These are phyloP conservation scores for Serendipita sp. DNA, from an alignment of 768 basidiomycete genomes.

Conservation along the genomic window DNA sequence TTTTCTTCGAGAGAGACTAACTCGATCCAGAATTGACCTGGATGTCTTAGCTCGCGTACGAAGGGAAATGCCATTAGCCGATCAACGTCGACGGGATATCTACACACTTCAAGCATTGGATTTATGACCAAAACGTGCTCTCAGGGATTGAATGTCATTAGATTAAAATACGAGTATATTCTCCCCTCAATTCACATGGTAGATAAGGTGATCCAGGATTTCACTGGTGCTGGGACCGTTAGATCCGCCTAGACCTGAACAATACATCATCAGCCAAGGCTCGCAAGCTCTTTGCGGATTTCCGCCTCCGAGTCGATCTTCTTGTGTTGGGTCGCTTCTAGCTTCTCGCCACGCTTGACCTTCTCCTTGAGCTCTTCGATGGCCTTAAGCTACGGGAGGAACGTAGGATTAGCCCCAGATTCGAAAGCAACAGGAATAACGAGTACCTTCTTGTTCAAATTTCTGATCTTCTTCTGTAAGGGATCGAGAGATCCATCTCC, in stretches of 20 bases:
- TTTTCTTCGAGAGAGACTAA: not conserved
- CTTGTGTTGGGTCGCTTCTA: conserved; percentile 90
- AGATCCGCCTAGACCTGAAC: too few relatives aligned
- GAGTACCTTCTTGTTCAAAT: conserved; percentile 86
- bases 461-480: conserved; percentile 81
- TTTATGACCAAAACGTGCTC: too few relatives aligned
- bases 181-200: not conserved
- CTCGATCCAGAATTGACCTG: conserved; percentile 11
- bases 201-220: too few relatives aligned
- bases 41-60: conserved; percentile 10
- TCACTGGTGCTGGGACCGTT: too few relatives aligned
- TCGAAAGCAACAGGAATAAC: not conserved
- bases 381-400: conserved; percentile 78
- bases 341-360: conserved; percentile 70
- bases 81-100: not conserved
- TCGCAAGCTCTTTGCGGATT: conserved; percentile 62
- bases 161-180: not conserved
- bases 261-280: conserved; percentile 12
- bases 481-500: conserved; percentile 43
- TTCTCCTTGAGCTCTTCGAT: conserved; percentile 97
- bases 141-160: not conserved
- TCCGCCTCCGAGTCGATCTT: conserved; percentile 89
- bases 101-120: not conserved
- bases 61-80: conserved; percentile 14
- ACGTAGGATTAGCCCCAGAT: not conserved